Base-by-base conservation (phyloP, 345 rosid genomes). In the Linum lewisii region DNA sequence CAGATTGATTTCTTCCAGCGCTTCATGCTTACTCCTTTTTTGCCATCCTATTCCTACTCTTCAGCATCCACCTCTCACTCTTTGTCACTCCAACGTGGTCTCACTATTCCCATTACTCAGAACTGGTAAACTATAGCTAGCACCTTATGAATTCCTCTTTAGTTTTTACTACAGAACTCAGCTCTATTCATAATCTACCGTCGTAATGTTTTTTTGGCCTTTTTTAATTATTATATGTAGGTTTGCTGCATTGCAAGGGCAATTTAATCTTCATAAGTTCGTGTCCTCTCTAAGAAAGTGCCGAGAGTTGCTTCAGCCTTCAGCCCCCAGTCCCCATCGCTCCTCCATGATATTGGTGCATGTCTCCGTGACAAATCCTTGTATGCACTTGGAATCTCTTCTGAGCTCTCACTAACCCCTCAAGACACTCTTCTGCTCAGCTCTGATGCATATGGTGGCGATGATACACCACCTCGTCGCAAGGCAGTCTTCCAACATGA, bases 1-100 rank as follows among this genome's bases (percentile, higher is more conserved):
- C 99, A 89, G 71, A 70, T 77, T 54, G 89, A 89, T 58, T 93
- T 93, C 83, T 71, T 89, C 67, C 97, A 89, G 67, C 88, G 95
- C 19, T 93, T 93, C 82, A 89, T 89, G 97, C 44, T 73, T 21
- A 55, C 78, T 61, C 87, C 94, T 59, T 74, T 85, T 45, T 51
- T 89, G 64, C 92, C 89, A 56, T 81, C 90, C 54, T 86, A 63
- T 71, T 78, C 92, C 64, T 20, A 21, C 24, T 52, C 55, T 23
- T 20, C 55, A 81, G 59, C 57, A 20, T 38, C 71, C 65, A 25
- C 65, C 23, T 42, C 50, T 49, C 64, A 61, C 26, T 79, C 86
- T 18, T 50, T 84, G 14, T 73, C 86, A 64, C 78, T 89, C 44
- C 90, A 89, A 66, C 81, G 87, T 25, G 82, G 71, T 66, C 78